Evolutionary conservation across 352 stramenopile species (phyloP).

Genomic region (Globisporangium paddicum): DNA sequence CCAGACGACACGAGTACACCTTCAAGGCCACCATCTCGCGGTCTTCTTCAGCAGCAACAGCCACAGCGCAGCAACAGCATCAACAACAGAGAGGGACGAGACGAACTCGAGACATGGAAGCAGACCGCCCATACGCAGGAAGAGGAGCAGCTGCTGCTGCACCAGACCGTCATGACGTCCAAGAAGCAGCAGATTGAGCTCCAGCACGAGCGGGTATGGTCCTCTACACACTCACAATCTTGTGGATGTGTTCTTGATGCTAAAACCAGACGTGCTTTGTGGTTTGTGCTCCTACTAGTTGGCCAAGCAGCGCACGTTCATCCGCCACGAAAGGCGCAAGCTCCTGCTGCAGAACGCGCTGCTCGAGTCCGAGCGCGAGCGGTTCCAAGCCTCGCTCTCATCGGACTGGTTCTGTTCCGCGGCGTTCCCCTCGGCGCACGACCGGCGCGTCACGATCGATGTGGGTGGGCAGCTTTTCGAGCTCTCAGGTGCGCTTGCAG

Average conservation of each 20-base stretch:
- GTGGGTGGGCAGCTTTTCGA: conserved; percentile 75
- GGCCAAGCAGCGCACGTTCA: conserved; percentile 72
- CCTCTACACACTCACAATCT: neutral
- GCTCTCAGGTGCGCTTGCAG: conserved; percentile 38
- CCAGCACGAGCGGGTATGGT: conserved; percentile 51
- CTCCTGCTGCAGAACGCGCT: conserved; percentile 69
- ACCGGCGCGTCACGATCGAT: conserved; percentile 54
- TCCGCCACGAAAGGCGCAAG: conserved; percentile 75
- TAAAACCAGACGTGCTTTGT: neutral
- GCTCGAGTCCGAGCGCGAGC: conserved; percentile 66
- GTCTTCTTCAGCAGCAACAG: neutral
- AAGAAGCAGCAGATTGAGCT: conserved; percentile 61
- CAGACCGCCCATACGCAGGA: conserved; percentile 25
- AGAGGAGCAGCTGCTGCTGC: conserved; percentile 59
- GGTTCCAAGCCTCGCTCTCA: conserved; percentile 58
- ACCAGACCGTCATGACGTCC: conserved; percentile 62
- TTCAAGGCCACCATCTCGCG: neutral
- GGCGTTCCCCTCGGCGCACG: conserved; percentile 38
- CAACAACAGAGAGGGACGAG: neutral
- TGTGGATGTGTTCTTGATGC: too few relatives aligned
- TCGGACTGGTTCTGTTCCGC: conserved; percentile 73
- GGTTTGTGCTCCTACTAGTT: conserved; percentile 22
- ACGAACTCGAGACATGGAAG: neutral
- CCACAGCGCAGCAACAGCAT: neutral
- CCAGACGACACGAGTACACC: neutral